Evolutionary conservation across 2,329 filamentous ascomycete species (phyloP), one percentile per base, ranked within the genome.

Genomic region (Conoideocrella luteorostrata): DNA sequence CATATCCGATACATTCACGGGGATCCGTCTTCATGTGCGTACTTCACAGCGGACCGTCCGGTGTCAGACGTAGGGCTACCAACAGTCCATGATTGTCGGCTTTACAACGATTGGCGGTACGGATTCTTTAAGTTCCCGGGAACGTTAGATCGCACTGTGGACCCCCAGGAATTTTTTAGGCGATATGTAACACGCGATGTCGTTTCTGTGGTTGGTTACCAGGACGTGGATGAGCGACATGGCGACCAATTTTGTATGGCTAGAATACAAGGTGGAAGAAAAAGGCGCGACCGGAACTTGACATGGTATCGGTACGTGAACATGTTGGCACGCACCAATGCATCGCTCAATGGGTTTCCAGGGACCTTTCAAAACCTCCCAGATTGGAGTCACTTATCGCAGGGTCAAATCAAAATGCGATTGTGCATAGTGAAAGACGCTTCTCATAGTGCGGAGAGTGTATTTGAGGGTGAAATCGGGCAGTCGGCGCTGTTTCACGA

Each of bases 241-340:
- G 41, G 45, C 2, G 41, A 44, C 18, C 21, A 26, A n/a, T 39
- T 34, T 7, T 44, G 45, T 35, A 47, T 47, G 45, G 45, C 41
- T 2, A 35, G 26, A 20, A 29, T 30, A 12, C 41, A 47, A 17
- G 45, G 45, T 1, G 45, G 45, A 15, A 40, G 17, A 9, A 39
- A 29, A 9, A 38, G 45, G 15, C 26, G 45, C 7, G 41, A 44
- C 5, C 45, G 45, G 21, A 47, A 44, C 23, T 36, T 44, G 3
- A 41, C 35, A 13, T 47, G 45, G 45, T 44, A 47, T 15, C 36
- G 45, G 17, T 47, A 47, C 11, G 39, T 47, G 12, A 28, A 47
- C 18, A 47, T 20, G n/a, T 30, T 44, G 21, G 45, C 45, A 5
- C 13, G 41, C 12, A 47, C 45, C 3, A 30, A 34, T 6, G 41